A percentile compares a stretch with the other conserved stretches of the same genome.
These are phyloP conservation scores for Phytophthora agathidicida DNA, from an alignment of 352 stramenopile genomes.

Conservation along the genomic window DNA sequence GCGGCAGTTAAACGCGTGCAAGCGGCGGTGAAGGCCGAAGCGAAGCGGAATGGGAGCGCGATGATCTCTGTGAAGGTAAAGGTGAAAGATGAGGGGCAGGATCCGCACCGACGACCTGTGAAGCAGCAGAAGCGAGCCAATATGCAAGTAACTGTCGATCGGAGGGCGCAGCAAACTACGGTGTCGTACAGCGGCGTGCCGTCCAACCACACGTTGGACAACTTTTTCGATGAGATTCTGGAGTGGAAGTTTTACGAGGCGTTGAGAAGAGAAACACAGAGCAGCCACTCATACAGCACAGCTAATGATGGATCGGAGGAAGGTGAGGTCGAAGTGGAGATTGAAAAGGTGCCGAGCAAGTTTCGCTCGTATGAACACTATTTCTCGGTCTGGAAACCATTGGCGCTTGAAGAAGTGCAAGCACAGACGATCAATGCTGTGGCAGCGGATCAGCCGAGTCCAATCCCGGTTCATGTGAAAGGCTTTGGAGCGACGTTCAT, in stretches of 20 bases:
- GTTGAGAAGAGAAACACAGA: conserved; percentile 60
- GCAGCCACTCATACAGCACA: conserved; percentile 49
- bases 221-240: conserved; percentile 87
- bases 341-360: conserved; percentile 79
- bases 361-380: conserved; percentile 90
- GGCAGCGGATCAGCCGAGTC: conserved; percentile 58
- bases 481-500: conserved; percentile 62
- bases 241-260: conserved; percentile 81
- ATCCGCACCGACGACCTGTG: conserved; percentile 68
- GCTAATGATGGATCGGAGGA: conserved; percentile 79
- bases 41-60: conserved; percentile 11
- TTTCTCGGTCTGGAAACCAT: conserved; percentile 88
- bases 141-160: conserved; percentile 27
- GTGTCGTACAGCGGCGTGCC: conserved; percentile 26
- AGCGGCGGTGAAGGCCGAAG: conserved; percentile 23
- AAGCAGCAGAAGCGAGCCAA: conserved; percentile 69
- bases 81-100: conserved; percentile 36
- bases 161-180: conserved; percentile 15
- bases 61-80: conserved; percentile 10
- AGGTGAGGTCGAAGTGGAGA: conserved; percentile 68
- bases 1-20: conserved; percentile 26
- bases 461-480: conserved; percentile 56
- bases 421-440: conserved; percentile 84
- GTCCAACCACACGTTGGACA: conserved; percentile 67
- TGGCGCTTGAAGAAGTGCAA: conserved; percentile 89